Conservation (phyloP, 1,284 basidiomycete genomes). For the Ganoderma resinaceum region DNA sequence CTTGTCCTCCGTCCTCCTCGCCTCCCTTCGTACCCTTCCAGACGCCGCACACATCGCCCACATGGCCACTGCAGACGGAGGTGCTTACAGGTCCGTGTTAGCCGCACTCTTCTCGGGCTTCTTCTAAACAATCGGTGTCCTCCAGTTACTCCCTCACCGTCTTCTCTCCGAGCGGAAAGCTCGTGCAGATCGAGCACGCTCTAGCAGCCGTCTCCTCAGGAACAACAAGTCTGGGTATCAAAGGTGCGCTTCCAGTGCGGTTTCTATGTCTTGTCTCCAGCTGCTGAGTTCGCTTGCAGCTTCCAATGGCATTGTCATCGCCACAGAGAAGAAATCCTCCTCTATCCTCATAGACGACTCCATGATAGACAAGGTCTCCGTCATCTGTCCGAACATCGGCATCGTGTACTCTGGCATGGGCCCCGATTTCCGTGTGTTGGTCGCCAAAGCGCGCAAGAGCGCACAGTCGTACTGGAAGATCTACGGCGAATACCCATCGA, state of each 20-base stretch:
- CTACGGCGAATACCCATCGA: conserved; percentile 99
- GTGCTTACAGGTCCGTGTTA: conserved; percentile 77
- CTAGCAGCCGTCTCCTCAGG: conserved; percentile 97
- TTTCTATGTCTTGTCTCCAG: conserved; percentile 8
- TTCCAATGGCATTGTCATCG: conserved; percentile 98
- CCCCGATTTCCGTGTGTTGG: conserved; percentile 95
- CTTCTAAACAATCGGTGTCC: conserved; percentile 23
- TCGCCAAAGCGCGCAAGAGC: conserved; percentile 94
- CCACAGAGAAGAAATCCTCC: conserved; percentile 98
- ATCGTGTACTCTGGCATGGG: conserved; percentile 99
- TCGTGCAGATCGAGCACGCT: conserved; percentile 99
- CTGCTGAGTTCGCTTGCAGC: conserved; percentile 56
- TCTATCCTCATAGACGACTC: conserved; percentile 98
- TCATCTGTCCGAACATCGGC: conserved; percentile 98
- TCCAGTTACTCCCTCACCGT: conserved; percentile 97
- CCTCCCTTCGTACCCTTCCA: not conserved
- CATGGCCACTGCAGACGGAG: conserved; percentile 78
- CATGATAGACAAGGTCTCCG: conserved; percentile 95
- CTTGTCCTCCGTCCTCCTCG: conserved; percentile 17
- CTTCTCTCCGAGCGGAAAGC: conserved; percentile 98
- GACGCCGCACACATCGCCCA: conserved; percentile 18
- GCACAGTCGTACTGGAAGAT: conserved; percentile 99
- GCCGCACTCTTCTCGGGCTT: conserved; percentile 19
- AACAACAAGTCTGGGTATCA: conserved; percentile 97
- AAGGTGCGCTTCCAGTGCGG: conserved; percentile 65